These are phyloP conservation scores for Malus fusca DNA, from an alignment of 306 rosid genomes.

Conservation along the genomic window DNA sequence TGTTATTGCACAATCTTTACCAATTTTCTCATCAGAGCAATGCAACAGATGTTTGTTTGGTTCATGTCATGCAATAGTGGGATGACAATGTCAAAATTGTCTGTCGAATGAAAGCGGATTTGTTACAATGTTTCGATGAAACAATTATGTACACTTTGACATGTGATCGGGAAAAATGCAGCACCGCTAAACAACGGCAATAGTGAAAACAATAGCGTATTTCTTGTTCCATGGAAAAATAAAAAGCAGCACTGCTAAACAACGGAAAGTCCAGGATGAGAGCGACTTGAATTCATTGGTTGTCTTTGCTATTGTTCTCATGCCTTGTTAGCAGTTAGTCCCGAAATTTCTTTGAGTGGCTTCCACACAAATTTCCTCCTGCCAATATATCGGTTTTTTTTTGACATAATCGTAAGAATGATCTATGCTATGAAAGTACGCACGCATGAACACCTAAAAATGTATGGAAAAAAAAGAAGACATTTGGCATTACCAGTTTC, in stretches of 20 bases:
- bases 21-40: background rate
- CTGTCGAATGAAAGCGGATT: background rate
- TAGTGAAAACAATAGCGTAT: background rate
- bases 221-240: background rate
- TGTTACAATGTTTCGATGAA: background rate
- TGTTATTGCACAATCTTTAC: too few relatives aligned
- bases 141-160: background rate
- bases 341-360: constrained; percentile 78
- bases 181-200: background rate
- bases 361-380: constrained; percentile 89
- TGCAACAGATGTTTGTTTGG: background rate
- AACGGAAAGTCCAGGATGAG: background rate
- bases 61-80: background rate
- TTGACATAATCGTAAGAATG: too few relatives aligned
- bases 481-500: constrained; percentile 56
- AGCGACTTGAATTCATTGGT: background rate
- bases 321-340: constrained; percentile 35
- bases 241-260: background rate
- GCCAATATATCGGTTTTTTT: constrained; percentile 4
- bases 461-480: too few relatives aligned
- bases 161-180: background rate
- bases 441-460: background rate
- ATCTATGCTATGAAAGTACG: too few relatives aligned
- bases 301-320: constrained; percentile 4
- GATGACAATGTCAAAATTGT: background rate